Evolutionary conservation across 1,139 yeast species (phyloP), one percentile per base, ranked within the genome.

Genomic region (Scheffersomyces segobiensis): DNA sequence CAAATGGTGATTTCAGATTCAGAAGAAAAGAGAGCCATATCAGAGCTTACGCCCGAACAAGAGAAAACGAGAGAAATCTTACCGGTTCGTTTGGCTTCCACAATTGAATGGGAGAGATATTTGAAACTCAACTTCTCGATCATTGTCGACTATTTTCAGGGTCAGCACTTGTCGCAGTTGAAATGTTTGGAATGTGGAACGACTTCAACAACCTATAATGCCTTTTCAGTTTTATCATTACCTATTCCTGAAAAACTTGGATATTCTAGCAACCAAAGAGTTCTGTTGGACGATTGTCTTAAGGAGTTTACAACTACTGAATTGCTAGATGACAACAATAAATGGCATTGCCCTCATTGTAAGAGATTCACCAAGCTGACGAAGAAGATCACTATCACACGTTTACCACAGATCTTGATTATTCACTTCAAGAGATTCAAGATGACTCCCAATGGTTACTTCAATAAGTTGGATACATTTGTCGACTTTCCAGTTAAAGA

Each of bases 61-160:
- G 98, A 93, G 68, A 80, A 80, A 53, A 78, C 84, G 20, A 79
- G 98, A 55, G 98, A 95, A 69, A 74, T 77, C 32, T 74, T 92
- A 68, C 91, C 97, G 1, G 82, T 93, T 6, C 81, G 98, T 60
- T 80, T 91, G 50, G 98, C 98, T 0, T 89, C 97, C 0, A 87
- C 97, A 0, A 88, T 93, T 55, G 98, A 95, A 72, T 95, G 99
- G 99, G 97, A 92, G 69, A 80, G 97, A 60, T 93, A 92, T 70
- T 78, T 92, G 57, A 89, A 89, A 59, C 85, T 93, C 39, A 95
- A 95, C 71, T 89, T 90, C 65, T 93, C 98, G 48, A 84, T 90
- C 1, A 83, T 95, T 39, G 97, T 92, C 3, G 96, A 91, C 67
- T 84, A 87, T 57, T 91, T 92, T 68, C 97, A 93, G 72, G 98